Evolutionary conservation across 768 basidiomycete species (phyloP), one percentile per base, ranked within the genome.

Genomic region (Psilocybe tampanensis): DNA sequence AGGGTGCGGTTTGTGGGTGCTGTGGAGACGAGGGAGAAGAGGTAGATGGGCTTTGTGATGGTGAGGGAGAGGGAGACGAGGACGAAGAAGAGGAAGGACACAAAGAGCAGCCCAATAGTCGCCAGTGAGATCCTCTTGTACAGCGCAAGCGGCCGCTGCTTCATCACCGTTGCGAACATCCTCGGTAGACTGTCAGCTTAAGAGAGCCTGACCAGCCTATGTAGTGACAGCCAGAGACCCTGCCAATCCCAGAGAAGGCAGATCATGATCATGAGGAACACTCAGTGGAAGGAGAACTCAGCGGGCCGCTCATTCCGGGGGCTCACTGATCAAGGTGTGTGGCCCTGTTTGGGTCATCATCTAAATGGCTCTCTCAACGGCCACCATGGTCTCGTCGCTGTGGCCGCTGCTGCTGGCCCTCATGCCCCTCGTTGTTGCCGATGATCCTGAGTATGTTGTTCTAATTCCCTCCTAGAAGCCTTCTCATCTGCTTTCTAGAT

Each of bases 51-150:
- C 68, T 85, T 88, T 68, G 87, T 84, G 71, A 94, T 88, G 1
- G 92, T 84, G 33, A 88, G 70, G 4, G 90, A 92, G 47, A 94
- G 72, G 2, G 85, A 88, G 53, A 92, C 86, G 54, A 94, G 80
- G 29, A 94, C 79, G 53, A 89, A 80, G 52, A 94, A 82, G n/a
- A 92, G 44, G 70, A 89, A 93, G 3, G 86, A 81, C 2, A 68
- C 64, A 62, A 89, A 65, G 47, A 89, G 83, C 21, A 86, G 67
- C 23, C 74, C 54, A 56, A 80, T 76, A 33, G 82, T 79, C 21
- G 79, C 54, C 42, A 76, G 52, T 18, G 85, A 84, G 55, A 85
- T 69, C 43, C 72, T 55, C 18, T 76, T 72, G 63, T 89, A 82
- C 24, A 66, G 68, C 43, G 72, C 73, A 15, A 86, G 65, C 2